phyloP scores from a whole-genome alignment of 2,329 filamentous ascomycete species.

The Periglandula ipomoeae region DNA sequence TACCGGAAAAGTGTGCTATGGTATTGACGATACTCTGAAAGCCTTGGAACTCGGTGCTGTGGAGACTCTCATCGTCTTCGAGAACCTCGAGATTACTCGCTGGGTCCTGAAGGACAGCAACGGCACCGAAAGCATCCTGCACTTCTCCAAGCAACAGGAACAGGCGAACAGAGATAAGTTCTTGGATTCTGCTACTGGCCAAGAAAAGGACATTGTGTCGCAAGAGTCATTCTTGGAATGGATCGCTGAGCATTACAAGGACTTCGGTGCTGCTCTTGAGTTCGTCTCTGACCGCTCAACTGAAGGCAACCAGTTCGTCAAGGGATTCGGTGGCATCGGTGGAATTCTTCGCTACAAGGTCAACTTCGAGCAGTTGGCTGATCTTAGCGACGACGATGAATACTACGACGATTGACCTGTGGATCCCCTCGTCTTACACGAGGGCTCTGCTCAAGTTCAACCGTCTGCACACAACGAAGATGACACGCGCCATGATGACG shows the following conservation, averaged over 20 bases:
- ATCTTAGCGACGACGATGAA: slow-evolving; percentile 87
- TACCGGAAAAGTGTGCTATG: slow-evolving; percentile 93
- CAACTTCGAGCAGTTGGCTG: slow-evolving; percentile 98
- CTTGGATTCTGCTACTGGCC: slow-evolving; percentile 89
- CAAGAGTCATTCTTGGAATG: slow-evolving; percentile 96
- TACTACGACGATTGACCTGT: slow-evolving; percentile 92
- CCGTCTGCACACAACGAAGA: slow-evolving; percentile 33
- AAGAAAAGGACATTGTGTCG: slow-evolving; percentile 91
- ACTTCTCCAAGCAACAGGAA: slow-evolving; percentile 78
- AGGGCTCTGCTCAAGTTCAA: slow-evolving; percentile 67
- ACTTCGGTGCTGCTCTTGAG: slow-evolving; percentile 90
- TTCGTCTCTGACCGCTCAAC: slow-evolving; percentile 97
- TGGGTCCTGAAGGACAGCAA: slow-evolving; percentile 78
- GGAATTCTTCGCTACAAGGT: slow-evolving; percentile 98
- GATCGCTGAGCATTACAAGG: slow-evolving; percentile 97
- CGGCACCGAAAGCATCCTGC: slow-evolving; percentile 64
- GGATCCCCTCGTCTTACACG: slow-evolving; percentile 77
- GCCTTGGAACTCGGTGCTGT: slow-evolving; percentile 91
- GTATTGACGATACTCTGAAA: slow-evolving; percentile 95
- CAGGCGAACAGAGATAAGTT: slow-evolving; percentile 67
- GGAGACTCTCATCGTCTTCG: slow-evolving; percentile 90
- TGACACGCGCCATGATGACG: slow-evolving; percentile 30
- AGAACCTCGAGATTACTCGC: slow-evolving; percentile 91
- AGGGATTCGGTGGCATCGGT: slow-evolving; percentile 97
- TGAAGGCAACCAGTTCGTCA: slow-evolving; percentile 99